A percentile compares a stretch with the other conserved stretches of the same genome.
phyloP scores from a whole-genome alignment of 495 filamentous ascomycete genomes.

The Penicillium roqueforti region DNA sequence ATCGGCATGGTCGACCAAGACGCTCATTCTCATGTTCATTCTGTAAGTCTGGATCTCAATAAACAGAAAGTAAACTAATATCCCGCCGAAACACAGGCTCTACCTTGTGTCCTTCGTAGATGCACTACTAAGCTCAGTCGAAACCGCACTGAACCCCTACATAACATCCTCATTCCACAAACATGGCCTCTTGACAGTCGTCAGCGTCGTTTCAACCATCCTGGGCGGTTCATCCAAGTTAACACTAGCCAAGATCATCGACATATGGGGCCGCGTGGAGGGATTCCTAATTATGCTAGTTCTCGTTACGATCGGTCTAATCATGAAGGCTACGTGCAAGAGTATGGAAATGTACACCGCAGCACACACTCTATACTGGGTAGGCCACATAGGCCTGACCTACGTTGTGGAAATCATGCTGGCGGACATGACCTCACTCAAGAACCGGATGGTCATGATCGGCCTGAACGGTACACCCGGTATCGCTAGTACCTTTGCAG shows the following conservation, averaged over 20 bases:
- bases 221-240: constrained; percentile 58
- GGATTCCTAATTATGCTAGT: constrained; percentile 40
- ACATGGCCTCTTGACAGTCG: constrained; percentile 19
- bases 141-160: constrained; percentile 16
- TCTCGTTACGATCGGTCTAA: constrained; percentile 31
- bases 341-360: constrained; percentile 40
- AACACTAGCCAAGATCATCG: constrained; percentile 56
- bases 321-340: constrained; percentile 40
- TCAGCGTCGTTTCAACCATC: constrained; percentile 30
- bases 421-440: constrained; percentile 55
- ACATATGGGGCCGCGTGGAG: constrained; percentile 53
- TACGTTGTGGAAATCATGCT: constrained; percentile 54
- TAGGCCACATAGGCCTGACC: constrained; percentile 49
- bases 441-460: constrained; percentile 53
- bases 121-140: constrained; percentile 6
- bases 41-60: constrained; percentile 1
- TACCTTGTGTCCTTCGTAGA: constrained; percentile 15
- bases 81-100: constrained; percentile 5
- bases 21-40: constrained; percentile 8
- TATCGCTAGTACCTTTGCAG: constrained; percentile 45
- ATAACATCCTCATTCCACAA: constrained; percentile 22
- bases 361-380: constrained; percentile 45
- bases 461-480: constrained; percentile 54
- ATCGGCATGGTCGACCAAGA: constrained; percentile 3
- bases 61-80: not conserved